phyloP scores from a whole-genome alignment of 495 filamentous ascomycete genomes.

The Neurospora terricola region DNA sequence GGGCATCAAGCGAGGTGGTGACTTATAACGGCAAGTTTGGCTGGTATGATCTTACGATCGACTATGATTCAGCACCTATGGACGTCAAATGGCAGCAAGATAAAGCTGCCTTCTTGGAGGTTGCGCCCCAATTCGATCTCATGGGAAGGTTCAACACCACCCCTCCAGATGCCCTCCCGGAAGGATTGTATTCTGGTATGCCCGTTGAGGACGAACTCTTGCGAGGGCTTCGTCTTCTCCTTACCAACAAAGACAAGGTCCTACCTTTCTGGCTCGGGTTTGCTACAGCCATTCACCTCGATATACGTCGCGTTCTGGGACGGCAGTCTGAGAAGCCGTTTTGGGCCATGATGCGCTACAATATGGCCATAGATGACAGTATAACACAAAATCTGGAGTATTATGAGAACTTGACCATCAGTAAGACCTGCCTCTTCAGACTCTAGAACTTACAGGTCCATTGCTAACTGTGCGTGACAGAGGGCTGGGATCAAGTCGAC shows the following conservation, averaged over 20 bases:
- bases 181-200: neutral
- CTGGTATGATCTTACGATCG: neutral
- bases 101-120: neutral
- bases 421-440: neutral
- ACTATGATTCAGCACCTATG: neutral
- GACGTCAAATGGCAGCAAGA: neutral
- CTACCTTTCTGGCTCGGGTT: neutral
- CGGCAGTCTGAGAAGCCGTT: neutral
- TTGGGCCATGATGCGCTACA: neutral
- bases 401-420: neutral
- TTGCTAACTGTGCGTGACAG: neutral
- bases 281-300: neutral
- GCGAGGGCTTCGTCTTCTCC: neutral
- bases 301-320: neutral
- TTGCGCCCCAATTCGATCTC: neutral
- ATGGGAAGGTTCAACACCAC: neutral
- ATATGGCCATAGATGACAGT: neutral
- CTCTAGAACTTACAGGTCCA: neutral
- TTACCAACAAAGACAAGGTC: neutral
- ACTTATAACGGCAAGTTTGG: constrained; percentile 2
- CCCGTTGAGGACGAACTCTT: neutral
- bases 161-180: neutral
- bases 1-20: neutral
- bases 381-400: neutral
- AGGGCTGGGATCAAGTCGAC: neutral